phyloP scores from a whole-genome alignment of 768 basidiomycete species.

The Rhizopogon salebrosus region DNA sequence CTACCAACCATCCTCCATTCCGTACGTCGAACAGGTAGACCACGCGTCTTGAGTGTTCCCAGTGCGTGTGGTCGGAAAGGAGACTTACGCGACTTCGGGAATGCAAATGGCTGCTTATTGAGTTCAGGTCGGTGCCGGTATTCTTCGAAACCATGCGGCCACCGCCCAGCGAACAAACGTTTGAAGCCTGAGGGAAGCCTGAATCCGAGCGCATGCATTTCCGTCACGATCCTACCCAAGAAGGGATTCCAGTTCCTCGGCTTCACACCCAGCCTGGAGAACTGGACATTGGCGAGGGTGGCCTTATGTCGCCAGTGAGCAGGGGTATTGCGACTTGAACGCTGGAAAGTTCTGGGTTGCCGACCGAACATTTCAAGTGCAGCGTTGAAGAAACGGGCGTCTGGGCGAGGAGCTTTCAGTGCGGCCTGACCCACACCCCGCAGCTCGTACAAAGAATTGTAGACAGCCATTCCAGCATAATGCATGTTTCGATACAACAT shows the following conservation, averaged over 20 bases:
- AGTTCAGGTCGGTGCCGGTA: constrained; percentile 2
- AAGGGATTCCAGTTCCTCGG: constrained; percentile 27
- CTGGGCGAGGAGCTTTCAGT: constrained; percentile 38
- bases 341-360: constrained; percentile 15
- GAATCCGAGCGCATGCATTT: constrained; percentile 36
- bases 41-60: constrained; percentile 26
- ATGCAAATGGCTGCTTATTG: constrained; percentile 25
- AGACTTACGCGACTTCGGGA: constrained; percentile 11
- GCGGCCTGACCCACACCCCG: constrained; percentile 20
- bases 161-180: constrained; percentile 34
- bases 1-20: constrained; percentile 19
- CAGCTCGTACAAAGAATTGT: constrained; percentile 16
- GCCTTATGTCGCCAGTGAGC: constrained; percentile 28
- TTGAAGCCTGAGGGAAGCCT: constrained; percentile 35
- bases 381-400: constrained; percentile 68
- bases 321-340: constrained; percentile 10
- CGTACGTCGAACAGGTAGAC: constrained; percentile 26
- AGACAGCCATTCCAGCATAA: constrained; percentile 25
- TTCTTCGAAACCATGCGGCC: constrained; percentile 18
- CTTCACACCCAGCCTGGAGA: constrained; percentile 21
- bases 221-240: constrained; percentile 32
- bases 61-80: constrained; percentile 21
- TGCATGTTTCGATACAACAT: constrained; percentile 34
- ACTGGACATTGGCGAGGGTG: constrained; percentile 18
- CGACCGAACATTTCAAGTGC: constrained; percentile 41